phyloP scores from a whole-genome alignment of 2,329 filamentous ascomycete species.

The Trichoderma simmonsii region DNA sequence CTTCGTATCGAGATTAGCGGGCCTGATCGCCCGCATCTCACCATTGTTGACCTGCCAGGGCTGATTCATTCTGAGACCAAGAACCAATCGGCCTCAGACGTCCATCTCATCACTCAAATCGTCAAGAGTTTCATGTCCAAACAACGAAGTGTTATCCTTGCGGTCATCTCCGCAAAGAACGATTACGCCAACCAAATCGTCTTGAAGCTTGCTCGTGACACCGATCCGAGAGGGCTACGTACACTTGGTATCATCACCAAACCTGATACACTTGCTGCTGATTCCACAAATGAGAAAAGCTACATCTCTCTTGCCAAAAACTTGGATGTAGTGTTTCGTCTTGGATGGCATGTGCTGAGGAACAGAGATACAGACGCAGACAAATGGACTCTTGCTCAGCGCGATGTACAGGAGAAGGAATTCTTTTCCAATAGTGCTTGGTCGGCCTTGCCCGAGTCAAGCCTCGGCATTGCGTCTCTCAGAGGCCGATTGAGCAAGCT shows the following conservation, averaged over 20 bases:
- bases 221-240: slow-evolving; percentile 34
- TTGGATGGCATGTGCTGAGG: slow-evolving; percentile 53
- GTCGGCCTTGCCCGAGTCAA: slow-evolving; percentile 31
- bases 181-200: slow-evolving; percentile 60
- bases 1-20: slow-evolving; percentile 50
- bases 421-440: slow-evolving; percentile 46
- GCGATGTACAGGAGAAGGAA: slow-evolving; percentile 38
- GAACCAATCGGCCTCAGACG: slow-evolving; percentile 44
- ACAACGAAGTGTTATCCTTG: slow-evolving; percentile 57
- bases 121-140: slow-evolving; percentile 57
- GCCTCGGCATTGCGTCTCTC: slow-evolving; percentile 48
- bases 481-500: slow-evolving; percentile 49
- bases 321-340: slow-evolving; percentile 43
- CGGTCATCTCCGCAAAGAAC: slow-evolving; percentile 54
- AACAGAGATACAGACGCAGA: slow-evolving; percentile 43
- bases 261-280: slow-evolving; percentile 40
- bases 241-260: slow-evolving; percentile 59
- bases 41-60: slow-evolving; percentile 59
- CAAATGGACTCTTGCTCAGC: slow-evolving; percentile 29
- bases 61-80: slow-evolving; percentile 49
- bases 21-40: slow-evolving; percentile 51
- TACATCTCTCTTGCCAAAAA: slow-evolving; percentile 46
- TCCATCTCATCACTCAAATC: slow-evolving; percentile 44
- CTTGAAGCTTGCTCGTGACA: slow-evolving; percentile 40
- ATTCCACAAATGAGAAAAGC: slow-evolving; percentile 38